Base-by-base conservation (phyloP, 2,329 filamentous ascomycete species). In the Cladosporium sp. region DNA sequence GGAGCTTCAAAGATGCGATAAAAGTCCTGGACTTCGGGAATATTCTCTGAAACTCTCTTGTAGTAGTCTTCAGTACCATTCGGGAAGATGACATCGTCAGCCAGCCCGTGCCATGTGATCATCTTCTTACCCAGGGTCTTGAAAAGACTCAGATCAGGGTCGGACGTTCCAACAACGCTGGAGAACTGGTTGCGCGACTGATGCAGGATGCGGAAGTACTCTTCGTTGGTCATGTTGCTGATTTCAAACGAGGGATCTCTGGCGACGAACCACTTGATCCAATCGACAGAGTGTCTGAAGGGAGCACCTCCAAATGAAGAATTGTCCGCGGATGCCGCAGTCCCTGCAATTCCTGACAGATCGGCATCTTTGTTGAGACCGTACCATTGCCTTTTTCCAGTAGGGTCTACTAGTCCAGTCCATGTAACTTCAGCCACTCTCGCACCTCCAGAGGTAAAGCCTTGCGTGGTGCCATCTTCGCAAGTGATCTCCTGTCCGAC, bases 31-130 rank as follows among this genome's bases (percentile, higher is more conserved):
- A 57, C 51, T 3, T 48, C 15, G 11, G 40, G 9, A 3, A 42
- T 19, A 11, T 38, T 6, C 1, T 53, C 57, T 15, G 58, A 43
- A 1, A 71, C 68, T 6, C 58, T 52, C 6, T 65, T 46, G 51
- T 72, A 72, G 55, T 73, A 73, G 19, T 67, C 47, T 3, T 54
- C 52, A 1, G 66, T 69, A 2, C 69, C 67, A 7, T 64, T 61
- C 1, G 66, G 59, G 18, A 60, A 57, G 50, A 74, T 72, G 11
- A 71, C 52, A 16, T 65, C 52, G 52, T 73, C 64, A 5, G 56
- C 60, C 18, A 67, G 51, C 5, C 69, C 72, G 45, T 74, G 71
- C 65, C 67, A 74, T 1, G 64, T 67, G 13, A 75, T 62, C 57
- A 75, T 64, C 52, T 74, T 75, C 1, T 65, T 69, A 0, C 69